Base-by-base conservation (phyloP, 805 yeast genomes). In the Pachysolen tannophilus region DNA sequence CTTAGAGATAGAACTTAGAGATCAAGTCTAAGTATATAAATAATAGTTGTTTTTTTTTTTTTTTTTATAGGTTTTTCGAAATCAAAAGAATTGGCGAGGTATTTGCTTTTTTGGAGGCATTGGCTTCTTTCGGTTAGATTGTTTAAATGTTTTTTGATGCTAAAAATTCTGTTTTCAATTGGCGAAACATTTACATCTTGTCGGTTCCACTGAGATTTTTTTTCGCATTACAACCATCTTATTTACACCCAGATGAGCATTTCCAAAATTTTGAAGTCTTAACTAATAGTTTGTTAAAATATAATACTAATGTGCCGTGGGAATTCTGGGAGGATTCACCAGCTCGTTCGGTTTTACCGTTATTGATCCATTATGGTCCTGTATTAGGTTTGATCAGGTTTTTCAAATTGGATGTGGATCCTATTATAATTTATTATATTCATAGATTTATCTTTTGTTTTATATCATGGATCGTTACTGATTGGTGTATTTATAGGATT, bases 241-340 rank as follows among this genome's bases (percentile, higher is more conserved):
- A 94, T 52, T 78, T 92, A 32, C 99, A 94, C 46, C 99, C 99
- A 0, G 99, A 92, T 63, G 99, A 92, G 60, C 96, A 88, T 54
- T 84, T 85, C 53, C 99, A 94, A 54, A 73, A 79, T n/a, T 71
- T 94, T 32, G 94, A 87, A 53, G 80, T 82, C 1, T 49, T 90
- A 17, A 65, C 78, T 9, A 52, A 55, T 48, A 42, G 30, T 29
- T 25, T 32, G 24, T 31, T 76, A 53, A 68, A 62, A 53, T 38
- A 56, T 63, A 19, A 63, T 57, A 52, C 58, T 7, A 61, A 65
- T 10, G 47, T 68, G 1, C 88, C 97, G 0, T 90, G 98, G 98
- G 98, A 90, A 53, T 92, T 84, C 56, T 47, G 58, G 5, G 62
- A 55, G 2, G 47, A 49, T 23, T 34, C 52, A 2, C 85, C 87